Conservation (phyloP, 2,329 filamentous ascomycete genomes). For the Verticillium isaacii region DNA sequence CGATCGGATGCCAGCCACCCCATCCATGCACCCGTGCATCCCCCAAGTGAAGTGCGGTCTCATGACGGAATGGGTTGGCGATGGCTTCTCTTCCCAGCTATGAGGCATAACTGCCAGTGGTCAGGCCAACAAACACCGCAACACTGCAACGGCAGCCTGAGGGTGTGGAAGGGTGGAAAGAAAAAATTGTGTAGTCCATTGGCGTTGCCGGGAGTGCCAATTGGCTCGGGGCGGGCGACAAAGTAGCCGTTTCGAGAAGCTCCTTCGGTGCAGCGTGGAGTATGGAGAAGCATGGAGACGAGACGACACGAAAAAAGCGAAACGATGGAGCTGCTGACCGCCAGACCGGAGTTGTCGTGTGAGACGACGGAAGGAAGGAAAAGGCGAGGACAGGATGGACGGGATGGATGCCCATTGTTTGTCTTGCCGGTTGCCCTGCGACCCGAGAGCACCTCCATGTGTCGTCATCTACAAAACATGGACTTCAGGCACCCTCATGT, state of each 20-base stretch:
- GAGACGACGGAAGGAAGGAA: neutral
- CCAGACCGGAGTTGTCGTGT: neutral
- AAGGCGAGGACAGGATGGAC: neutral
- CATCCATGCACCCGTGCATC: constrained; percentile 1
- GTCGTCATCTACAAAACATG: neutral
- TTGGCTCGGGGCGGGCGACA: neutral
- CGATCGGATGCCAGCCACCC: neutral
- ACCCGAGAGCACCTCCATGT: neutral
- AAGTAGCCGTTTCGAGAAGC: neutral
- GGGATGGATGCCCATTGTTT: neutral
- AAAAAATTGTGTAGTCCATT: neutral
- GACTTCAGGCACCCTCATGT: neutral
- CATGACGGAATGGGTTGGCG: neutral
- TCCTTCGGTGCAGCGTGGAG: neutral
- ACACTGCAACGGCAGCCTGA: neutral
- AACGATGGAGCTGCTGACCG: neutral
- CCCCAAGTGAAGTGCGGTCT: neutral
- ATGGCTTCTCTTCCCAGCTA: neutral
- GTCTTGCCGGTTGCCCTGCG: neutral
- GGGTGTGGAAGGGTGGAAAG: neutral
- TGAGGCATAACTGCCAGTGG: neutral
- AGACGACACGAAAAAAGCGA: neutral
- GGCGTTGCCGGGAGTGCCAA: neutral
- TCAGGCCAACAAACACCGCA: neutral
- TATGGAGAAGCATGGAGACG: neutral